phyloP scores from a whole-genome alignment of 2,329 filamentous ascomycete genomes.

The Calonectria montana region DNA sequence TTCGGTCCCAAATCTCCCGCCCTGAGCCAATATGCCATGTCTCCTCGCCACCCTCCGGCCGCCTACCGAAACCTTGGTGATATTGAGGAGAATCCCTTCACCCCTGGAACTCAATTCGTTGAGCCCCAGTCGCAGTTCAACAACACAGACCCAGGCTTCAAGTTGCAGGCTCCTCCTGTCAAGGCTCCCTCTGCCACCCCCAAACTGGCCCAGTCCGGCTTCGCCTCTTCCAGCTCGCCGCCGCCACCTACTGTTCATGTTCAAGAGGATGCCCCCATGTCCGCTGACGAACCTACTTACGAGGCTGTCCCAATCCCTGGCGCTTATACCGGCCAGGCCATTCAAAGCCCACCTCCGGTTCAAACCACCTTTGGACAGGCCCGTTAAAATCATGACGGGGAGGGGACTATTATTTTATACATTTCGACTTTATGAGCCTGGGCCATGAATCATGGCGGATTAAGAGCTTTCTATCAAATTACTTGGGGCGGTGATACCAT shows the following conservation, averaged over 20 bases:
- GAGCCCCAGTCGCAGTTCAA: slow-evolving; percentile 74
- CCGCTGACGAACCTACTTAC: slow-evolving; percentile 86
- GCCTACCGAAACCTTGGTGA: slow-evolving; percentile 63
- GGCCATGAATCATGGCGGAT: slow-evolving; percentile 3
- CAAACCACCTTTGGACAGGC: slow-evolving; percentile 57
- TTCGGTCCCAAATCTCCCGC: slow-evolving; percentile 77
- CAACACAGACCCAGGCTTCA: slow-evolving; percentile 73
- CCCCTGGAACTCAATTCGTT: slow-evolving; percentile 65
- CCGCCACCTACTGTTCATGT: slow-evolving; percentile 55
- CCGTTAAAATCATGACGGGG: slow-evolving; percentile 33
- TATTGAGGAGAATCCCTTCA: slow-evolving; percentile 62
- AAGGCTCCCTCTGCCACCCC: slow-evolving; percentile 84
- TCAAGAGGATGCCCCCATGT: slow-evolving; percentile 74
- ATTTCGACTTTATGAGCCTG: slow-evolving; percentile 24
- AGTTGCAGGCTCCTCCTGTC: slow-evolving; percentile 85
- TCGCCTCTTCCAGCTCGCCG: slow-evolving; percentile 62
- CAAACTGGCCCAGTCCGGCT: slow-evolving; percentile 71
- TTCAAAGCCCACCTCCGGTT: slow-evolving; percentile 62
- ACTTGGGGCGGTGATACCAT: slow-evolving; percentile 24
- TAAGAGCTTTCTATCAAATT: slow-evolving; percentile 14
- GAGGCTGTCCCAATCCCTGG: slow-evolving; percentile 89
- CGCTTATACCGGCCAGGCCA: slow-evolving; percentile 73
- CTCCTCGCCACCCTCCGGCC: slow-evolving; percentile 70
- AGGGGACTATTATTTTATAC: slow-evolving; percentile 25
- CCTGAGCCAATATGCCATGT: slow-evolving; percentile 62